A percentile compares a stretch with the other conserved stretches of the same genome.
Conservation (phyloP, 2,329 filamentous ascomycete species). For the Fusarium anguioides region DNA sequence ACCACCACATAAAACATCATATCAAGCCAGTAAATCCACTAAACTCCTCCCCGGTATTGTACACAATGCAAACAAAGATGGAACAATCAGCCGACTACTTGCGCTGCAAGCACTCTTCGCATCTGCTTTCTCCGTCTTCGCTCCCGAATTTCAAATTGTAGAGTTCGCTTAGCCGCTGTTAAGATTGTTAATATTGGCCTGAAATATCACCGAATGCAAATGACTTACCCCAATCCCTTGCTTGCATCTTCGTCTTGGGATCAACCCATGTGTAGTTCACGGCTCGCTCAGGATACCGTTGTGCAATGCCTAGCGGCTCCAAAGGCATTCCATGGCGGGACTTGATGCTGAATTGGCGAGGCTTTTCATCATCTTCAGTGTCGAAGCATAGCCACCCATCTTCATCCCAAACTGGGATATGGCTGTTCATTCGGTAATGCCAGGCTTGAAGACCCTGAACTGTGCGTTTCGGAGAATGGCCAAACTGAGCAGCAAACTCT, state of each 20-base stretch:
- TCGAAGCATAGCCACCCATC: too few species aligned
- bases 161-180: conserved; percentile 48
- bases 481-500: too few species aligned
- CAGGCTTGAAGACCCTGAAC: too few species aligned
- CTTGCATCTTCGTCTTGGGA: conserved; percentile 50
- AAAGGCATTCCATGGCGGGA: conserved; percentile 49
- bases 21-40: neutral
- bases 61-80: neutral
- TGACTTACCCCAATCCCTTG: conserved; percentile 55
- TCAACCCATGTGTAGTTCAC: conserved; percentile 60
- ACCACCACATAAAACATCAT: neutral
- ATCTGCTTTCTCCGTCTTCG: conserved; percentile 52
- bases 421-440: too few species aligned
- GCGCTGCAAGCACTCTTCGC: conserved; percentile 8
- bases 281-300: conserved; percentile 59
- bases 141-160: conserved; percentile 51
- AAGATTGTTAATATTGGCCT: conserved; percentile 17
- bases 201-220: neutral
- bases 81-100: rapidly evolving
- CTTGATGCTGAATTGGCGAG: conserved; percentile 47
- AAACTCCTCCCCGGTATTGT: neutral
- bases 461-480: too few species aligned
- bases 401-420: too few species aligned
- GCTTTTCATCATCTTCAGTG: too few species aligned
- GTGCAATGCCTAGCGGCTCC: conserved; percentile 51